Evolutionary conservation across 768 basidiomycete genomes (phyloP).

Genomic region (Leccinellum rugosiceps): DNA sequence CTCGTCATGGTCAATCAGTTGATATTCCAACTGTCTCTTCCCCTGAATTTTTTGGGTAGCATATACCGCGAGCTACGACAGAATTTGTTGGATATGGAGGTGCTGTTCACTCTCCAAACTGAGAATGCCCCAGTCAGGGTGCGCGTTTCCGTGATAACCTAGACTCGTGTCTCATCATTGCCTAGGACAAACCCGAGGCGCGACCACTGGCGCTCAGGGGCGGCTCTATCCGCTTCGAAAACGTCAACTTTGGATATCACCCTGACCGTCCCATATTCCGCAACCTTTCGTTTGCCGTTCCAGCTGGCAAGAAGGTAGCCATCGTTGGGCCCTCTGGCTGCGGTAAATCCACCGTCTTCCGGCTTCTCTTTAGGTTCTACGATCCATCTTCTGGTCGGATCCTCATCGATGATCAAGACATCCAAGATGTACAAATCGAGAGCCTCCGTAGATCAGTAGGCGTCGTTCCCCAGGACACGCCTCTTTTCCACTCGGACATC

Average conservation of each 20-base stretch:
- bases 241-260: conserved; percentile 90
- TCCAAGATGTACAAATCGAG: conserved; percentile 65
- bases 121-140: conserved; percentile 73
- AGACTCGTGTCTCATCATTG: not conserved
- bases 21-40: conserved; percentile 94
- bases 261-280: conserved; percentile 90
- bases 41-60: conserved; percentile 94
- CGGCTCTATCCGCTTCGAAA: conserved; percentile 89
- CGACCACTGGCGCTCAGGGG: conserved; percentile 67
- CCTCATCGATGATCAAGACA: conserved; percentile 83
- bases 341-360: conserved; percentile 95
- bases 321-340: conserved; percentile 97
- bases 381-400: conserved; percentile 81
- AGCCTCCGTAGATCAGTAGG: conserved; percentile 77
- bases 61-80: conserved; percentile 97
- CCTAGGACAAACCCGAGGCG: conserved; percentile 67
- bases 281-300: conserved; percentile 83
- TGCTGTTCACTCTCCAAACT: conserved; percentile 84
- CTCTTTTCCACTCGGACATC: conserved; percentile 93
- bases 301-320: conserved; percentile 95
- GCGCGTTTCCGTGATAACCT: not conserved
- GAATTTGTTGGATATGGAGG: conserved; percentile 96
- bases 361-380: conserved; percentile 93
- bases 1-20: conserved; percentile 99
- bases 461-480: conserved; percentile 97